Evolutionary conservation across 1,284 basidiomycete species (phyloP), one percentile per base, ranked within the genome.

Genomic region (Porogramme epimiltina): DNA sequence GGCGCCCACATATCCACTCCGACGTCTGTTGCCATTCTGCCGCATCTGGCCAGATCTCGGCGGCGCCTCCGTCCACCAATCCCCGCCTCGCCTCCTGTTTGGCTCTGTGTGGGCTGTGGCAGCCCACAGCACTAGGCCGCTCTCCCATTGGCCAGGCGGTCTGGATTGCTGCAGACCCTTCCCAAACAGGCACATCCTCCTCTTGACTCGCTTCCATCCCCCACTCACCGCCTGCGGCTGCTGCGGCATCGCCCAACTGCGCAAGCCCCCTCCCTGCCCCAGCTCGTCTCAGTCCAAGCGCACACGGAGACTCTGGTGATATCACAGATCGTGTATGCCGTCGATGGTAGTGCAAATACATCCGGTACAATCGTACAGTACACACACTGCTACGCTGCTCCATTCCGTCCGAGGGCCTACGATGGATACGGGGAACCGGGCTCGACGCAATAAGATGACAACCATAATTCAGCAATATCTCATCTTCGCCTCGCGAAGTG

Each of bases 391-490:
- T 39, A 45, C 42, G 45, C 56, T 18, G 18, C 8, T 22, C 49
- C 42, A 47, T 58, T 50, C 47, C 43, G 39, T 23, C 52, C 50
- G 47, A 49, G 45, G 19, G 34, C 47, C 51, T 44, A 46, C 40
- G 31, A 31, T 43, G 34, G n/a, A n/a, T n/a, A 31, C 33, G 41
- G 42, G 43, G 38, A 33, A 23, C 37, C 46, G 46, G 47, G 43
- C 37, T 49, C 54, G 47, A 51, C 49, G 55, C 54, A 46, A 51
- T 51, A 53, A 46, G 47, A 52, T 51, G 57, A 49, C 49, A 46
- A 53, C 54, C 57, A 59, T 59, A 59, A 52, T 42, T 54, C 51
- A 56, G 47, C 33, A 50, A 52, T 48, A 46, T 52, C 54, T 42
- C 54, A 33, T 42, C 57, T 38, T 45, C 54, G 54, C 26, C 49